Conservation (phyloP, 345 rosid genomes). For the Arabis hirsuta region DNA sequence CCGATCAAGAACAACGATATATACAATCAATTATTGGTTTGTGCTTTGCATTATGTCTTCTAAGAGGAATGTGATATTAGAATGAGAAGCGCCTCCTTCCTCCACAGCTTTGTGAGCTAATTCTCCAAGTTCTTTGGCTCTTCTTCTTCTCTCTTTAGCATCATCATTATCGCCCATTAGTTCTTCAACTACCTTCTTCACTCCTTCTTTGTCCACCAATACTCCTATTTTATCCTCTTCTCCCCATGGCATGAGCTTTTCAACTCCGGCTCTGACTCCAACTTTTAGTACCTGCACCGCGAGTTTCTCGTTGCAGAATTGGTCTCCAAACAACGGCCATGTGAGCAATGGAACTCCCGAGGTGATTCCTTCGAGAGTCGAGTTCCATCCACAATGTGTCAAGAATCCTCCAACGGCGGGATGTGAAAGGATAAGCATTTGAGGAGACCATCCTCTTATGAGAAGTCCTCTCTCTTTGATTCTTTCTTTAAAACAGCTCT, state of each 20-base stretch:
- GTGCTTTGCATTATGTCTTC: constrained; percentile 38
- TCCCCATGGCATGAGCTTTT: constrained; percentile 49
- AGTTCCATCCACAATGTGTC: constrained; percentile 78
- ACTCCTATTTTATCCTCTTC: constrained; percentile 54
- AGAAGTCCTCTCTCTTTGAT: constrained; percentile 46
- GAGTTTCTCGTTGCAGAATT: constrained; percentile 64
- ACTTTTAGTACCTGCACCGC: constrained; percentile 49
- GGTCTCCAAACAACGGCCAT: constrained; percentile 69
- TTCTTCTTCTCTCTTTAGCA: constrained; percentile 46
- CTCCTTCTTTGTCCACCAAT: constrained; percentile 49
- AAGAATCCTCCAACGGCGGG: constrained; percentile 58
- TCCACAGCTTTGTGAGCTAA: constrained; percentile 50
- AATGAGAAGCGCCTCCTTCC: constrained; percentile 62
- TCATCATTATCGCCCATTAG: constrained; percentile 55
- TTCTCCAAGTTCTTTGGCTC: constrained; percentile 42
- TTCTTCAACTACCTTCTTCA: constrained; percentile 45
- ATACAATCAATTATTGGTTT: constrained; percentile 13
- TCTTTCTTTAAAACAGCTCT: constrained; percentile 42
- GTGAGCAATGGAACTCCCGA: constrained; percentile 59
- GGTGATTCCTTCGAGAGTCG: constrained; percentile 55
- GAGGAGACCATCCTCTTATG: constrained; percentile 68
- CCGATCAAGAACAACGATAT: not conserved
- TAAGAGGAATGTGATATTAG: constrained; percentile 42
- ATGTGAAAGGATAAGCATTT: constrained; percentile 59
- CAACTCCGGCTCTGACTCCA: constrained; percentile 58